These are phyloP conservation scores for Camellia granthamiana DNA, from an alignment of 148 eudicot species.

Conservation along the genomic window DNA sequence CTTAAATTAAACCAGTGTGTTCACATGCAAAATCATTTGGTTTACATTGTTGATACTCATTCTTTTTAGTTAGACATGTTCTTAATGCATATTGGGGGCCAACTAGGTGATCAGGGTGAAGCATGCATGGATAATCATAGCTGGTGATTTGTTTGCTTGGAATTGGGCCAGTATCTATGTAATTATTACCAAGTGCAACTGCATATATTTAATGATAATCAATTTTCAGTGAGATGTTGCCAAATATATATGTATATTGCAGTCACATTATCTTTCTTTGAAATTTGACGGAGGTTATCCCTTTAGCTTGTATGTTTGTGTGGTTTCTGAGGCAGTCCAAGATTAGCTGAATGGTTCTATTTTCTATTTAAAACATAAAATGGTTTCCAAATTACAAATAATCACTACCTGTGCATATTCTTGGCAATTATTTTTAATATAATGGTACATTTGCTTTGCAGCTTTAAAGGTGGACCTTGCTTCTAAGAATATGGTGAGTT, in stretches of 20 bases:
- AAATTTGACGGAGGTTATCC: background rate
- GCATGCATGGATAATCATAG: background rate
- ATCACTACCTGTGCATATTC: background rate
- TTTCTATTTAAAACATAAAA: background rate
- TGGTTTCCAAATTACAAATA: background rate
- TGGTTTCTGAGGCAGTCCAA: background rate
- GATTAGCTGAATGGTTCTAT: background rate
- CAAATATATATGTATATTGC: background rate
- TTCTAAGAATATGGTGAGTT: slow-evolving; percentile 47
- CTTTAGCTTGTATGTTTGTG: background rate
- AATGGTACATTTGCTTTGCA: slow-evolving; percentile 28
- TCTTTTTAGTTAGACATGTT: background rate
- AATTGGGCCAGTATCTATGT: background rate
- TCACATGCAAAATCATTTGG: background rate
- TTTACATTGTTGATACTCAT: background rate
- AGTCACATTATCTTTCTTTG: slow-evolving; percentile 5
- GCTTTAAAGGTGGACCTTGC: slow-evolving; percentile 42
- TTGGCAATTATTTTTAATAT: slow-evolving; percentile 1
- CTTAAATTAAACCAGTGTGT: background rate
- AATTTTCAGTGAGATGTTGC: too few relatives aligned
- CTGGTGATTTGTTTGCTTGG: background rate
- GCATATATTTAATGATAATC: background rate
- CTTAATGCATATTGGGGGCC: background rate
- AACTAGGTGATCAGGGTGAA: background rate
- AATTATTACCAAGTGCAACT: too few relatives aligned